Evolutionary conservation across 148 eudicot genomes (phyloP), one percentile per base, ranked within the genome.

Genomic region (Rhododendron molle): DNA sequence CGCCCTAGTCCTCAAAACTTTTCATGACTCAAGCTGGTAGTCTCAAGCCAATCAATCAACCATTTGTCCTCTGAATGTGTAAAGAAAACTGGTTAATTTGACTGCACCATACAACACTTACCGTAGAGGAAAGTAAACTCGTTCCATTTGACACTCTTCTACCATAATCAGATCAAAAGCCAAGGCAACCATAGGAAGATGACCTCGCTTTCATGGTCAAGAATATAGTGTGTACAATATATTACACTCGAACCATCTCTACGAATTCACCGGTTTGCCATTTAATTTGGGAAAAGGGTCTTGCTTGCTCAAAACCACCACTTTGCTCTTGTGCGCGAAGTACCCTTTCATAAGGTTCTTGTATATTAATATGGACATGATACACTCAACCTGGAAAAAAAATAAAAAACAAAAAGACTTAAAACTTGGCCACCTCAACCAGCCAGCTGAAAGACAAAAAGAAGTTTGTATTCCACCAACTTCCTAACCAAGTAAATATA

Each of bases 291-390:
- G 99, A 88, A 97, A 97, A 79, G 99, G 98, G 76, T 95, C 99
- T 90, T 97, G 98, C 85, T 97, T 97, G 90, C 99, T 97, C 46
- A 97, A 86, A 88, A 97, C 98, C 32, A 89, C 95, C 73, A 97
- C 99, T 91, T 97, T 97, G 85, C 95, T 94, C 89, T 97, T 97
- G 92, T 97, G 99, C 23, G 99, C 98, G 80, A 95, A 97, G 85
- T 97, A 97, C 72, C 99, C 99, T 88, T 97, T 97, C 76, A 97
- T 88, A 49, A 97, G 95, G 90, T 94, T 95, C 89, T 95, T 97
- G 89, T 91, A 93, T 49, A 97, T 97, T 74, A 97, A 91, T 80
- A 97, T 97, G 9, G 98, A 92, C 86, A 97, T 86, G 76, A 97
- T 97, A 81, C 99, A 97, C 83, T 97, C 99, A 69, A 95, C 99